Conservation (phyloP, 2,329 filamentous ascomycete species). For the Penicillium sp. region DNA sequence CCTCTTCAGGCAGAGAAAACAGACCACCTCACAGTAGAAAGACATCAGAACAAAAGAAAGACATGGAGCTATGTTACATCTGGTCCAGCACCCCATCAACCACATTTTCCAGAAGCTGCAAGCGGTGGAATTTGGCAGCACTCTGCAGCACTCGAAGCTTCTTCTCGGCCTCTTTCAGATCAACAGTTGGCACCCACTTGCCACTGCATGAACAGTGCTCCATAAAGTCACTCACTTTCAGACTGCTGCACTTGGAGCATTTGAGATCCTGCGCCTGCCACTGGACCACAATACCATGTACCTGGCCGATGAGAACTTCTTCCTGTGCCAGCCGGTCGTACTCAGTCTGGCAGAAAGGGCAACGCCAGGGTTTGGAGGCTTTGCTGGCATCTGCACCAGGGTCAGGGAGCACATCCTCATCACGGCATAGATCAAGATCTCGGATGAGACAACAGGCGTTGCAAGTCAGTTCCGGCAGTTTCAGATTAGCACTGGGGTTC, state of each 20-base stretch:
- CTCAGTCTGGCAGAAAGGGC: constrained; percentile 69
- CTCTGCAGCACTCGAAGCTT: constrained; percentile 67
- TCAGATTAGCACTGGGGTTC: constrained; percentile 76
- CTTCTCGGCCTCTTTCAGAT: constrained; percentile 62
- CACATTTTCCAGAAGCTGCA: constrained; percentile 76
- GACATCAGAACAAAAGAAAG: constrained; percentile 2
- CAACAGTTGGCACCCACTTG: constrained; percentile 71
- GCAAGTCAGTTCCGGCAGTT: constrained; percentile 74
- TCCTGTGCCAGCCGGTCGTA: constrained; percentile 80
- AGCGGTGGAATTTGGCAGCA: constrained; percentile 73
- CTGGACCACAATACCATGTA: constrained; percentile 70
- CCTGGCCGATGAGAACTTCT: constrained; percentile 72
- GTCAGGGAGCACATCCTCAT: constrained; percentile 71
- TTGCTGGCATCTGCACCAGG: constrained; percentile 30
- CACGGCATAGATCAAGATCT: constrained; percentile 88
- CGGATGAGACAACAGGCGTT: constrained; percentile 84
- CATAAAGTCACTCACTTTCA: constrained; percentile 89
- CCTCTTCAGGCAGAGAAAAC: not conserved
- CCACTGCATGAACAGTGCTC: constrained; percentile 95
- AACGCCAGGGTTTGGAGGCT: constrained; percentile 63
- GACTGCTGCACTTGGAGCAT: constrained; percentile 65
- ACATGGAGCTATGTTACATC: constrained; percentile 30
- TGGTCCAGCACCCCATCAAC: constrained; percentile 61
- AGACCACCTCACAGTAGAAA: constrained; percentile 7
- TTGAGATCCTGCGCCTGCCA: constrained; percentile 91